Base-by-base conservation (phyloP, 306 rosid species). In the Glycine soja region DNA sequence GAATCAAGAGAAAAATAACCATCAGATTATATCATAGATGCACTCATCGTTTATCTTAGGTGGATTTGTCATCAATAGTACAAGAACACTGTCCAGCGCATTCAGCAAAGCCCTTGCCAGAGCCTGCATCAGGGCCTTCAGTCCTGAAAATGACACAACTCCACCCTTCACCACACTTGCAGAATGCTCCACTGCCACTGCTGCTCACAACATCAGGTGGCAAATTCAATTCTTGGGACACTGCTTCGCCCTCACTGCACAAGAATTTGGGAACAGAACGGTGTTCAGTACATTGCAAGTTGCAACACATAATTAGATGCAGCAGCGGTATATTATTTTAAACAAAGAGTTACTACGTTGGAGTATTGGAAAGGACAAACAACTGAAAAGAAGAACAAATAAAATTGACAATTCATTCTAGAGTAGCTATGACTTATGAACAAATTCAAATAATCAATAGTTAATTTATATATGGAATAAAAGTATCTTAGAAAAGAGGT, bases 101-200 rank as follows among this genome's bases (percentile, higher is more conserved):
- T 51, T 86, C 79, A 40, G 64, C 81, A 81, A 68, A 77, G 58
- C 84, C 72, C 50, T 84, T 86, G 54, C 81, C 74, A n/a, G 80
- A 63, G 24, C 54, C 80, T 48, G 74, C 78, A 15, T 77, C 82
- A 53, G 85, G 81, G 4, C 76, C 83, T 85, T 87, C 82, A 75
- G 69, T 69, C 52, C 53, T 85, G 62, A 75, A 75, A 51, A 89
- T 76, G 8, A 59, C 81, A 77, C 91, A 90, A 45, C 83, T 90
- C 88, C 89, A 90, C 0, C 91, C 87, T 86, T 84, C 89, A 13
- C 90, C 87, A 62, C 91, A 90, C 62, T 84, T 48, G 82, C 89
- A 85, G 78, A 67, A 81, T 6, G 85, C 83, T 38, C 38, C 84
- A 16, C 36, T 71, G 7, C 53, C 84, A 54, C 59, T 30, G 12